Percentiles rank a stretch among this genome's conserved stretches.
phyloP scores from a whole-genome alignment of 768 basidiomycete species.

The Pleurotus platypus region DNA sequence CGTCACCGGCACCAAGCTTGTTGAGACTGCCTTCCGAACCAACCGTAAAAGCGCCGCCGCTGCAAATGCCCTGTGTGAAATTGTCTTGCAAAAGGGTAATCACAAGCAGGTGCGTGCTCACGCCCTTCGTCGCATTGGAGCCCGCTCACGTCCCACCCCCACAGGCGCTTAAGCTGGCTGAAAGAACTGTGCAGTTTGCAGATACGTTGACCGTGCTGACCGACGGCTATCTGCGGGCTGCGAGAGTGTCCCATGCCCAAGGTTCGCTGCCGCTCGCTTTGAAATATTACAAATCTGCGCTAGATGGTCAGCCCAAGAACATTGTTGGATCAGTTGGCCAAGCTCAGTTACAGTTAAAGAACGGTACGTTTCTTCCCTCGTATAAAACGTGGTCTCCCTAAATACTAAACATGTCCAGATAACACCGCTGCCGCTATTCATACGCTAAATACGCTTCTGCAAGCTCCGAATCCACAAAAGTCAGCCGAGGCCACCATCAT shows the following conservation, averaged over 20 bases:
- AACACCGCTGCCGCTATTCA: constrained; percentile 85
- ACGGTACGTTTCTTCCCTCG: constrained; percentile 41
- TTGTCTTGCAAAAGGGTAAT: constrained; percentile 72
- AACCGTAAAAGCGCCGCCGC: constrained; percentile 78
- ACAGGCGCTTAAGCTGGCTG: constrained; percentile 88
- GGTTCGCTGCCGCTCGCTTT: constrained; percentile 62
- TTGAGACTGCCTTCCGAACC: constrained; percentile 78
- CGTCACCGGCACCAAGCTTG: constrained; percentile 60
- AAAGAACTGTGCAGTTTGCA: constrained; percentile 90
- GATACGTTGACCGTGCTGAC: constrained; percentile 83
- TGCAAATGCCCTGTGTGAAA: constrained; percentile 77
- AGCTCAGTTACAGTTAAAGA: constrained; percentile 83
- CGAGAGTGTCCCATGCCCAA: constrained; percentile 74
- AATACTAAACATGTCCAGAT: constrained; percentile 37
- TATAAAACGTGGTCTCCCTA: background rate
- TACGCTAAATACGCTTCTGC: constrained; percentile 74
- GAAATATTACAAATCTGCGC: constrained; percentile 64
- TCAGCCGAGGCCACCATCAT: constrained; percentile 85
- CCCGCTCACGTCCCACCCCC: background rate
- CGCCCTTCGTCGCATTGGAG: background rate
- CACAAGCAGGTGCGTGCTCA: constrained; percentile 47
- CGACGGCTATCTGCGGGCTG: constrained; percentile 84
- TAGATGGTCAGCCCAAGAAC: constrained; percentile 69
- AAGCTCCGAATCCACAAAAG: constrained; percentile 58
- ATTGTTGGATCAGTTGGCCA: constrained; percentile 79